A percentile compares a stretch with the other conserved stretches of the same genome.
These are phyloP conservation scores for Wickerhamiella cacticola DNA, from an alignment of 805 yeast species.

Conservation along the genomic window DNA sequence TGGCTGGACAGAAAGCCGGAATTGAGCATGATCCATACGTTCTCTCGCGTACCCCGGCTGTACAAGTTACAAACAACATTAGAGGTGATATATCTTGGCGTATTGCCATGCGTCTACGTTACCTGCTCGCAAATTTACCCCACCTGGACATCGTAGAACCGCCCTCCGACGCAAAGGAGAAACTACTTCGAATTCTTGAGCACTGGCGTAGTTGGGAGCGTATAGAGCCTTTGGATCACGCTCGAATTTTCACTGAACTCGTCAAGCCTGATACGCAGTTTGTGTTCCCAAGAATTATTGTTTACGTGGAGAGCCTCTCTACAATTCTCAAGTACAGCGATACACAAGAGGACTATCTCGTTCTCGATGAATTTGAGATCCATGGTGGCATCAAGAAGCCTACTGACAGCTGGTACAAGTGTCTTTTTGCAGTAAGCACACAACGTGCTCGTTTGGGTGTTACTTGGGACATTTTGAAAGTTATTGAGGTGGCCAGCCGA, in stretches of 20 bases:
- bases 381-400: conserved; percentile 3
- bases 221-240: conserved; percentile 15
- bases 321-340: conserved; percentile 25
- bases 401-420: conserved; percentile 12
- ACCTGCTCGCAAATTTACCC: conserved; percentile 52
- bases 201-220: conserved; percentile 90
- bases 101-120: conserved; percentile 64
- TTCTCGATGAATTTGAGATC: conserved; percentile 26
- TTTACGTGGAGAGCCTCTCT: conserved; percentile 26
- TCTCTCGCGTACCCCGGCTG: conserved; percentile 69
- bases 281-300: not conserved
- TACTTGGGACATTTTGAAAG: conserved; percentile 1
- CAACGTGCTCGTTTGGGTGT: conserved; percentile 6
- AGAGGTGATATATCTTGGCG: conserved; percentile 83
- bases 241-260: conserved; percentile 22
- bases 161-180: conserved; percentile 42
- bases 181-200: conserved; percentile 48
- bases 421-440: conserved; percentile 10
- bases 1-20: conserved; percentile 38
- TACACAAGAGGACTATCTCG: conserved; percentile 27
- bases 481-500: not conserved
- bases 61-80: conserved; percentile 62
- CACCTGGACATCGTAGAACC: conserved; percentile 25
- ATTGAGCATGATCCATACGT: conserved; percentile 81
- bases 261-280: not conserved